phyloP scores from a whole-genome alignment of 805 yeast species.

The Hanseniaspora lindneri region DNA sequence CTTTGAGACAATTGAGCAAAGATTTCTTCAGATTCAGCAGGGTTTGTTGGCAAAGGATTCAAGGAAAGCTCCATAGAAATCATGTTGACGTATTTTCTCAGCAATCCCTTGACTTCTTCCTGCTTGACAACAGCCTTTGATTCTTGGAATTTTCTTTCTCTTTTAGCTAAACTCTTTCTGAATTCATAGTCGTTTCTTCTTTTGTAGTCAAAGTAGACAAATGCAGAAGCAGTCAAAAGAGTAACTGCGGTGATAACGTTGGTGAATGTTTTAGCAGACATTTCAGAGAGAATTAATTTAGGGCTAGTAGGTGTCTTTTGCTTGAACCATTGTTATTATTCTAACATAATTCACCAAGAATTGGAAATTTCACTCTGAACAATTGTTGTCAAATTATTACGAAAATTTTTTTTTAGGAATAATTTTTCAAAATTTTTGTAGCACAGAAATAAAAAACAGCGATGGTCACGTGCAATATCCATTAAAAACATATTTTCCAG shows the following conservation, averaged over 20 bases:
- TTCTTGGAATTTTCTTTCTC: conserved; percentile 41
- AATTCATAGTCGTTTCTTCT: conserved; percentile 76
- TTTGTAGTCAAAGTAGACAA: conserved; percentile 77
- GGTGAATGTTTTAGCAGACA: not conserved
- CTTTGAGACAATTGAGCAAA: conserved; percentile 73
- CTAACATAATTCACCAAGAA: too few relatives aligned
- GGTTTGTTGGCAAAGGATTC: conserved; percentile 65
- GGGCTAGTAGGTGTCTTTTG: too few relatives aligned
- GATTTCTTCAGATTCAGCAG: conserved; percentile 54
- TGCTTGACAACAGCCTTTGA: conserved; percentile 37
- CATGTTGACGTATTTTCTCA: conserved; percentile 46
- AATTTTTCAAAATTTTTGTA: too few relatives aligned
- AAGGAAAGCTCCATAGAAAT: conserved; percentile 51
- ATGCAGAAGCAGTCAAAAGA: conserved; percentile 41
- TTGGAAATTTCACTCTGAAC: too few relatives aligned
- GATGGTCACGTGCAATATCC: too few relatives aligned
- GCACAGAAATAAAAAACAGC: too few relatives aligned
- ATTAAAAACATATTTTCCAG: too few relatives aligned
- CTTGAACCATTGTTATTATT: too few relatives aligned
- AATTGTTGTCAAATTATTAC: too few relatives aligned
- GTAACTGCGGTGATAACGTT: conserved; percentile 31
- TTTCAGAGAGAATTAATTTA: too few relatives aligned
- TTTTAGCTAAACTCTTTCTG: conserved; percentile 61
- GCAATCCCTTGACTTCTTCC: conserved; percentile 45
- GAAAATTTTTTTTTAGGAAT: too few relatives aligned